phyloP scores from a whole-genome alignment of 140 eudicot genomes.

The Anethum foeniculum region DNA sequence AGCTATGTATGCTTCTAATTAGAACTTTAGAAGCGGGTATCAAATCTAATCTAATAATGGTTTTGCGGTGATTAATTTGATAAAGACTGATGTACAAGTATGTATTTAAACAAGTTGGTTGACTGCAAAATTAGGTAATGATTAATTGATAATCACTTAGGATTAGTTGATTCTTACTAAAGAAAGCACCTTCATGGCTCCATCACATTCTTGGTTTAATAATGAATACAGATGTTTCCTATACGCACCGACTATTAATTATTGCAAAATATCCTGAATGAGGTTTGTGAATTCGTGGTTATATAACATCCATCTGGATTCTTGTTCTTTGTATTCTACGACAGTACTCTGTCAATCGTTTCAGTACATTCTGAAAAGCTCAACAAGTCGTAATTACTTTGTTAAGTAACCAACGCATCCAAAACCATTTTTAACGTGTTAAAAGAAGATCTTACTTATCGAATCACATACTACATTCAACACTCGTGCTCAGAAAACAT shows the following conservation, averaged over 20 bases:
- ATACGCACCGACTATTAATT: background rate
- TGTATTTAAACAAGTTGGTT: conserved; percentile 1
- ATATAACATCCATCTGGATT: background rate
- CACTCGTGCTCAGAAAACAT: too few relatives aligned
- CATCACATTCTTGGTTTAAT: conserved; percentile 2
- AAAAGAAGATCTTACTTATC: too few relatives aligned
- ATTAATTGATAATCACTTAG: background rate
- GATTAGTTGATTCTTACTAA: background rate
- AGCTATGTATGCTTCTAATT: background rate
- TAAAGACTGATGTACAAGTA: background rate
- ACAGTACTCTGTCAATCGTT: background rate
- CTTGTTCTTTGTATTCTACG: too few relatives aligned
- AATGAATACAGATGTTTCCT: background rate
- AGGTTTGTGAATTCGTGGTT: background rate
- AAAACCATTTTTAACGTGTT: too few relatives aligned
- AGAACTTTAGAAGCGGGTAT: background rate
- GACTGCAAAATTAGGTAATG: conserved; percentile 1
- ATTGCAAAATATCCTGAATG: background rate
- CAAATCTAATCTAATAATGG: background rate
- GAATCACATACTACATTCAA: too few relatives aligned
- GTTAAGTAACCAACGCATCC: too few relatives aligned
- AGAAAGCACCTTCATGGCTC: background rate
- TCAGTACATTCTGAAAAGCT: background rate
- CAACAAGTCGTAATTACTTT: background rate
- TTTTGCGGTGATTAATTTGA: background rate